Base-by-base conservation (phyloP, 2,329 filamentous ascomycete genomes). In the Orbilia quercus region DNA sequence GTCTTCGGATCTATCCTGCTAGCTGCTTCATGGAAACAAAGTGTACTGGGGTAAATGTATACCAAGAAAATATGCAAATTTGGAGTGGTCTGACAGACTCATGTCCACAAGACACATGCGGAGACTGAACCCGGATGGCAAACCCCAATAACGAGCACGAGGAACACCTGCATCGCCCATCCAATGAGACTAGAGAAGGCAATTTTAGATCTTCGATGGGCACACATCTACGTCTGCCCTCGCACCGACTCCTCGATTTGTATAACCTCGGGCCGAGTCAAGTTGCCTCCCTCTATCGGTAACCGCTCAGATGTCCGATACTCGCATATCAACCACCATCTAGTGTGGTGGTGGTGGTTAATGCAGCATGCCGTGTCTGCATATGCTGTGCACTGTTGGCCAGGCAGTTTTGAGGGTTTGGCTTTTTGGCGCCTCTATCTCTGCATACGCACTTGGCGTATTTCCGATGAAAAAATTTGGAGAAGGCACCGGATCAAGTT, bases 201-300 rank as follows among this genome's bases (percentile, higher is more conserved):
- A 31, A 31, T 31, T 45, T 20, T 9, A 20, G 9, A n/a, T 42
- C 9, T 22, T 22, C 16, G 7, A 9, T 16, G n/a, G n/a, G n/a
- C n/a, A n/a, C n/a, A n/a, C n/a, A 20, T 45, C 20, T 16, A 54
- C 45, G n/a, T n/a, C n/a, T n/a, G n/a, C 47, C 54, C 63, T 67
- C 36, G 63, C 54, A n/a, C n/a, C n/a, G n/a, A n/a, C 65, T 50
- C 55, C 55, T 70, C 60, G 55, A 70, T 70, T 62, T 70, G 65
- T 70, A 62, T 47, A 40, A 70, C 65, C 23, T 42, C 48, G 18
- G 16, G 51, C 42, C 2, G 28, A 60, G 20, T 45, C 44, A 20
- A 60, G 20, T 45, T 40, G 16, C 42, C 31, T 40, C 45, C 34
- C 28, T 20, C 54, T 47, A 62, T 50, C 65, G 48, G 55, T 45